Evolutionary conservation across 495 filamentous ascomycete species (phyloP), one percentile per base, ranked within the genome.

Genomic region (Chaetomium fimeti): DNA sequence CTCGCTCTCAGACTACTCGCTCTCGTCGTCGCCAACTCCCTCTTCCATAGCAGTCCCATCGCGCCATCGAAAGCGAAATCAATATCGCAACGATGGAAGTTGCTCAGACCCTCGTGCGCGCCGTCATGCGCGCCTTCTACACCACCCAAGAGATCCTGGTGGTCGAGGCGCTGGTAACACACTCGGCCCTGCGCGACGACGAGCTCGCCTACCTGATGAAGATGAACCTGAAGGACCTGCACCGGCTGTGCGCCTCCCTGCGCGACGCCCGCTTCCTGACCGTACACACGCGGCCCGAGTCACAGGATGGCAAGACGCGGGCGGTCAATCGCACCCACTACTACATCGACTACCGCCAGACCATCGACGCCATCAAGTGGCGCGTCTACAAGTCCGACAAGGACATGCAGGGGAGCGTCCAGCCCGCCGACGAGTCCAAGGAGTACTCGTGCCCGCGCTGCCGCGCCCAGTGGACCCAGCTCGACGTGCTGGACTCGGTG

Each of bases 321-420:
- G 89, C 91, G 3, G 85, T 89, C 49, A 90, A 88, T 71, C 86
- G 90, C 49, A 96, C 93, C 57, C 97, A 96, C 79, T 99, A 95
- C 78, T 99, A 90, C 78, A 91, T 99, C 77, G 91, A 97, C 71
- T 92, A 94, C 69, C 91, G 93, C 59, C 90, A 89, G 43, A 90
- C 92, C 61, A 89, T 99, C 74, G 94, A 99, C 75, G 92, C 92
- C 16, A 92, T 97, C 80, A 99, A 99, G 71, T 99, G 89, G 80
- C 88, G 91, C 67, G 87, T 97, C 59, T 91, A 91, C 73, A 85
- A 85, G 56, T 80, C 97, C 62, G 91, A 91, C 59, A 89, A 91
- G 72, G 86, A 85, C 24, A 91, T 98, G 66, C 91, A 96, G 72
- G 83, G 85, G 16, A 87, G 89, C 62, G 89, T 90, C 61, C 87